These are phyloP conservation scores for Dipteronia dyeriana DNA, from an alignment of 345 rosid genomes.

Conservation along the genomic window DNA sequence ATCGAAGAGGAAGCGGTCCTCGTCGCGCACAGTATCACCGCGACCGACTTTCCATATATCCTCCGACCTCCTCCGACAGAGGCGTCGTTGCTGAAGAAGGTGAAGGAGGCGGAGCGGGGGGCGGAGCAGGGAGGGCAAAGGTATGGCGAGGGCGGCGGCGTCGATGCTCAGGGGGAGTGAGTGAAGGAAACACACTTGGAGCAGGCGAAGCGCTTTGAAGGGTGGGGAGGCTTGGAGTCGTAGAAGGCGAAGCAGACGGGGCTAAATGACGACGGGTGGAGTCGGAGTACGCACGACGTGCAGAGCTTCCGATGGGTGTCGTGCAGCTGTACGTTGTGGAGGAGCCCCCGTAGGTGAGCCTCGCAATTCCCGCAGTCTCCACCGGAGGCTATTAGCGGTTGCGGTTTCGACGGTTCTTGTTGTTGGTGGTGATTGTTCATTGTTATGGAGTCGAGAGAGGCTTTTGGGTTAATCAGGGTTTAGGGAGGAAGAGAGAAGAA, in stretches of 20 bases:
- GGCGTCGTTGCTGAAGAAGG: background rate
- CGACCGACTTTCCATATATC: slow-evolving; percentile 45
- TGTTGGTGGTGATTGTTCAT: slow-evolving; percentile 8
- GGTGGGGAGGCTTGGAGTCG: slow-evolving; percentile 48
- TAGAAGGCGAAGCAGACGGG: slow-evolving; percentile 65
- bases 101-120: slow-evolving; percentile 51
- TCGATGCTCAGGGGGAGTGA: slow-evolving; percentile 63
- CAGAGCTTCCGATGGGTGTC: slow-evolving; percentile 57
- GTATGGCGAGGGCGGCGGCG: slow-evolving; percentile 35
- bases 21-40: slow-evolving; percentile 57
- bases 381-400: background rate
- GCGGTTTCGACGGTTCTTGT: background rate
- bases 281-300: slow-evolving; percentile 74
- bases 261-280: slow-evolving; percentile 65
- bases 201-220: slow-evolving; percentile 60
- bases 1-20: slow-evolving; percentile 58
- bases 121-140: slow-evolving; percentile 56
- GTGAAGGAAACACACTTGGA: slow-evolving; percentile 54
- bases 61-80: slow-evolving; percentile 5
- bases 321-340: slow-evolving; percentile 60
- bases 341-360: slow-evolving; percentile 26
- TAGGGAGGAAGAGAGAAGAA: background rate
- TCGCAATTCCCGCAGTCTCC: slow-evolving; percentile 55
- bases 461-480: background rate
- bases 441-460: background rate